Base-by-base conservation (phyloP, 495 filamentous ascomycete genomes). In the Podospora pseudopauciseta region DNA sequence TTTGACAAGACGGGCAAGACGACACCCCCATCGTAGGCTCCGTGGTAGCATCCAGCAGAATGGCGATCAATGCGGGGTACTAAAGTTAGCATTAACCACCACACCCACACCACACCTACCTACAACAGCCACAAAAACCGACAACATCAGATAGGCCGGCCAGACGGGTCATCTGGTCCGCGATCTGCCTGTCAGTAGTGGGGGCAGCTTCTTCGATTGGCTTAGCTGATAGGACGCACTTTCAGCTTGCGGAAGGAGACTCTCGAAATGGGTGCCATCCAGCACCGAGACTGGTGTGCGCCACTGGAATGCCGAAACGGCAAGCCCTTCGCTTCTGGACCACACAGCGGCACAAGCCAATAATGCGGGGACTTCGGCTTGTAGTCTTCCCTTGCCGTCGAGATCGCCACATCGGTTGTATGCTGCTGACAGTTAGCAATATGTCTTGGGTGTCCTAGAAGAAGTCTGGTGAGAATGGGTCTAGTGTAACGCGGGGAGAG, bases 291-390 rank as follows among this genome's bases (percentile, higher is more conserved):
- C 39, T 49, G 39, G 39, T 49, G 39, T 49, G 39, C 39, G 39
- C 39, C 39, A 49, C 15, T 49, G 39, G 39, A 49, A 49, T 49
- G 39, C 39, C 55, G 23, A 58, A 58, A 20, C 55, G 55, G n/a
- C 55, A 26, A 58, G 2, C 19, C 54, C 15, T 20, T 9, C 19
- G 55, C n/a, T 26, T 58, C 55, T 58, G 55, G 23, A 26, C 23
- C n/a, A 9, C n/a, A n/a, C 9, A 58, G 54, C 55, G 55, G 55
- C 55, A 58, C 55, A 58, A 58, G 55, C 55, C 55, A 58, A 58
- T 58, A 58, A 26, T 58, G 55, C 15, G 55, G 19, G 23, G 23
- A 2, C 23, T 23, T 23, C 23, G 23, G 23, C 23, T 23, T 23
- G n/a, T 26, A 26, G 23, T 58, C 55, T 26, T 58, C 55, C 23